phyloP scores from a whole-genome alignment of 1,284 basidiomycete species.

The Ceratobasidium sp. region DNA sequence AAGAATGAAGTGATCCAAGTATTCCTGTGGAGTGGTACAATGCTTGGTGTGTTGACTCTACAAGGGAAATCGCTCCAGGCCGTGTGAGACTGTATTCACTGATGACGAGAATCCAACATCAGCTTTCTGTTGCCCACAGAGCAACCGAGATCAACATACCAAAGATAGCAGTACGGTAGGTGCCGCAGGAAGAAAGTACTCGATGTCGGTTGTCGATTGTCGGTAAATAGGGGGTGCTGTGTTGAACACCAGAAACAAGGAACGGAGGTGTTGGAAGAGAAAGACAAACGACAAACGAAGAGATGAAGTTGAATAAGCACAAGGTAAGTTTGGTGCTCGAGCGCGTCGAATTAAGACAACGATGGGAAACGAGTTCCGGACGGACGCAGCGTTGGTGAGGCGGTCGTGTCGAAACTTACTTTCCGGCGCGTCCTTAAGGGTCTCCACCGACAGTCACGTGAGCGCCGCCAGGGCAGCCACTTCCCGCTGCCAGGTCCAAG shows the following conservation, averaged over 20 bases:
- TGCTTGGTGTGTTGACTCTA: not conserved
- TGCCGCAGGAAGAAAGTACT: slow-evolving; percentile 4
- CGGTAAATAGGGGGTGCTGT: slow-evolving; percentile 34
- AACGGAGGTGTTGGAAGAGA: slow-evolving; percentile 36
- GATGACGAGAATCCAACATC: slow-evolving; percentile 7
- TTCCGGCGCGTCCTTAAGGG: slow-evolving; percentile 41
- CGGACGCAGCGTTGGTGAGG: slow-evolving; percentile 39
- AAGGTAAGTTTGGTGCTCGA: slow-evolving; percentile 7
- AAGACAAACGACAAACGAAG: slow-evolving; percentile 20
- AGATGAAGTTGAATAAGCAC: slow-evolving; percentile 9
- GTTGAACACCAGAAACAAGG: slow-evolving; percentile 40
- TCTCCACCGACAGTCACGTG: slow-evolving; percentile 28
- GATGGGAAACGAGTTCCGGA: slow-evolving; percentile 28
- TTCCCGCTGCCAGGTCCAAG: not conserved
- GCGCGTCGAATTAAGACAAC: slow-evolving; percentile 8
- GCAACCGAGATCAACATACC: slow-evolving; percentile 5
- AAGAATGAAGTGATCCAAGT: not conserved
- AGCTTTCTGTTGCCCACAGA: not conserved
- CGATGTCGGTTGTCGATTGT: slow-evolving; percentile 31
- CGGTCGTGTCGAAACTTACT: slow-evolving; percentile 39
- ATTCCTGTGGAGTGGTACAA: slow-evolving; percentile 21
- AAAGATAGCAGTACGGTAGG: not conserved
- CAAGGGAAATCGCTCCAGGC: slow-evolving; percentile 15
- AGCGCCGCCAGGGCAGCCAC: not conserved
- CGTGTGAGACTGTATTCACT: slow-evolving; percentile 30